Evolutionary conservation across 176 grass and related monocot species (phyloP).

Genomic region (Cenchrus purpureus): DNA sequence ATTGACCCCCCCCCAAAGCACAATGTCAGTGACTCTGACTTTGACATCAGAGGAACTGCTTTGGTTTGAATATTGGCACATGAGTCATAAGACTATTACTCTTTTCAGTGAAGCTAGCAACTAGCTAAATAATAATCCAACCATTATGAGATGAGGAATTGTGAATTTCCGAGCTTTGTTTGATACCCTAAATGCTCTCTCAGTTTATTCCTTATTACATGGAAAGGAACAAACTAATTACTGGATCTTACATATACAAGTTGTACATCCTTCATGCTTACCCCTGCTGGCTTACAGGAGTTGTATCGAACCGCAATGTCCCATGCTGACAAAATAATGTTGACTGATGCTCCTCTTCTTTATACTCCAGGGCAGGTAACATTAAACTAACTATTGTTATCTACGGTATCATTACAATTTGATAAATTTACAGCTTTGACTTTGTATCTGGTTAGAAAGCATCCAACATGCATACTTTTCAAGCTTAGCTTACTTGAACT

Average conservation of each 20-base stretch:
- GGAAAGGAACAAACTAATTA: constrained; percentile 22
- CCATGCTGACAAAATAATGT: constrained; percentile 86
- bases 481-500: constrained; percentile 33
- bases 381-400: constrained; percentile 19
- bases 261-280: constrained; percentile 31
- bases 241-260: constrained; percentile 13
- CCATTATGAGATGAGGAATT: not conserved
- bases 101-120: not conserved
- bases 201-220: constrained; percentile 25
- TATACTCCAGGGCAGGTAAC: constrained; percentile 91
- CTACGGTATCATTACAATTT: not conserved
- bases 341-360: constrained; percentile 93
- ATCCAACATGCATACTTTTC: constrained; percentile 1
- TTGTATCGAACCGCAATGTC: constrained; percentile 50
- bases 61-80: constrained; percentile 20
- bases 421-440: constrained; percentile 23
- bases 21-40: not conserved
- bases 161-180: constrained; percentile 9
- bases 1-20: not conserved
- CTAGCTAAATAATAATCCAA: constrained; percentile 19
- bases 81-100: constrained; percentile 8
- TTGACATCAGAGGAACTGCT: not conserved
- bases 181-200: constrained; percentile 3
- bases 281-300: constrained; percentile 23
- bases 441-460: constrained; percentile 26